Conservation (phyloP, 2,329 filamentous ascomycete genomes). For the Pezizomycotina sp. region DNA sequence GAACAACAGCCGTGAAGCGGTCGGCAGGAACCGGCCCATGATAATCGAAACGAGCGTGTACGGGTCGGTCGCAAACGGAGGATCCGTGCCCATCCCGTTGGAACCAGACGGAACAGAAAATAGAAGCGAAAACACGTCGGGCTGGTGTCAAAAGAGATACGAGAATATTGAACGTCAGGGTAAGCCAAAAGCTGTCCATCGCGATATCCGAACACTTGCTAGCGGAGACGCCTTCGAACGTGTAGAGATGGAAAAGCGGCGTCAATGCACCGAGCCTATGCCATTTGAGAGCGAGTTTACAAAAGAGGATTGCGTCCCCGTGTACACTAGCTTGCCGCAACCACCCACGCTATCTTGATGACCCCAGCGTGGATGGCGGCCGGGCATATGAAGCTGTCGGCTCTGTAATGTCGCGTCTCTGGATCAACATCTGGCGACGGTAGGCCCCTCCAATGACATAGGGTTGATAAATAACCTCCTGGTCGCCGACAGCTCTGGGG, state of each 20-base stretch:
- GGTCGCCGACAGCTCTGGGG: slow-evolving; percentile 56
- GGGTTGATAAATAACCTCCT: slow-evolving; percentile 46
- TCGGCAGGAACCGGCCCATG: slow-evolving; percentile 68
- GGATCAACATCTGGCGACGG: slow-evolving; percentile 20
- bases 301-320: slow-evolving; percentile 51
- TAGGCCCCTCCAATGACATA: slow-evolving; percentile 53
- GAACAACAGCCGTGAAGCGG: slow-evolving; percentile 75
- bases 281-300: slow-evolving; percentile 50
- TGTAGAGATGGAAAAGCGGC: no score
- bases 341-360: slow-evolving; percentile 55
- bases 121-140: slow-evolving; percentile 62
- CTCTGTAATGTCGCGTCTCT: slow-evolving; percentile 53
- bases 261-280: slow-evolving; percentile 63
- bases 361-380: slow-evolving; percentile 72
- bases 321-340: slow-evolving; percentile 61
- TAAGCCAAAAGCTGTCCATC: slow-evolving; percentile 77
- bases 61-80: slow-evolving; percentile 51
- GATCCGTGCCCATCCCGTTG: no score
- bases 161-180: slow-evolving; percentile 58
- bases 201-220: slow-evolving; percentile 42
- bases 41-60: slow-evolving; percentile 59
- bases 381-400: slow-evolving; percentile 75
- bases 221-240: no score
- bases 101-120: slow-evolving; percentile 79
- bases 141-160: slow-evolving; percentile 70